Conservation (phyloP, 768 basidiomycete genomes). For the Butyriboletus loyo region DNA sequence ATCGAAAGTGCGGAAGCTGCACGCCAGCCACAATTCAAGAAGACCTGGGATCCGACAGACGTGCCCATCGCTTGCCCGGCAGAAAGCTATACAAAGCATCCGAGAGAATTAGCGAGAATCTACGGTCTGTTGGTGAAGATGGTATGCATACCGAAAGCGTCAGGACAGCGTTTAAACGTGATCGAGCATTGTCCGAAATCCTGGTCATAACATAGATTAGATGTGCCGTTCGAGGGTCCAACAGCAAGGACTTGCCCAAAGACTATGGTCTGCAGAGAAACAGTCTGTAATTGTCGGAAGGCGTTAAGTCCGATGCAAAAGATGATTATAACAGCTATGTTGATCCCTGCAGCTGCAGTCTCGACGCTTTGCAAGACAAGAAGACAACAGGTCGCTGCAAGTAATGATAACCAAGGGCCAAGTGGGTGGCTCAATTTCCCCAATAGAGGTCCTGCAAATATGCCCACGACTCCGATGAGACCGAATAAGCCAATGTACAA, state of each 20-base stretch:
- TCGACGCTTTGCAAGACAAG: conserved; percentile 32
- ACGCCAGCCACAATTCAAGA: conserved; percentile 39
- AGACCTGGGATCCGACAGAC: conserved; percentile 38
- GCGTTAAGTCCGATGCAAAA: conserved; percentile 38
- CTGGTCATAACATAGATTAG: conserved; percentile 11
- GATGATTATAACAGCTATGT: conserved; percentile 36
- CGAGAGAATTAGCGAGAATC: neutral
- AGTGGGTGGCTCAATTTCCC: conserved; percentile 25
- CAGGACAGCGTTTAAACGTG: conserved; percentile 29
- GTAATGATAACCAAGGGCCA: conserved; percentile 41
- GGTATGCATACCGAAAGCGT: conserved; percentile 23
- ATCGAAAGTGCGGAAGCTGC: conserved; percentile 33
- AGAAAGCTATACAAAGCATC: conserved; percentile 16
- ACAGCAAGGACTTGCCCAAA: conserved; percentile 12
- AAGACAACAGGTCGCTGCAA: conserved; percentile 31
- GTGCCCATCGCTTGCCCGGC: conserved; percentile 43
- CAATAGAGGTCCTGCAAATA: conserved; percentile 22
- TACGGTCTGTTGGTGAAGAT: neutral
- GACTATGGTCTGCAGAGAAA: conserved; percentile 28
- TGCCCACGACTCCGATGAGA: conserved; percentile 41
- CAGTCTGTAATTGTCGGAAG: conserved; percentile 38
- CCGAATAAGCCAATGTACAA: conserved; percentile 47
- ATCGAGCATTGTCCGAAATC: conserved; percentile 24
- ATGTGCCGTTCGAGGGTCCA: neutral
- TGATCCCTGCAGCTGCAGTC: conserved; percentile 36